Percentiles rank a stretch among this genome's conserved stretches.
These are phyloP conservation scores for Coniella vitis DNA, from an alignment of 2,329 filamentous ascomycete species.

Conservation along the genomic window DNA sequence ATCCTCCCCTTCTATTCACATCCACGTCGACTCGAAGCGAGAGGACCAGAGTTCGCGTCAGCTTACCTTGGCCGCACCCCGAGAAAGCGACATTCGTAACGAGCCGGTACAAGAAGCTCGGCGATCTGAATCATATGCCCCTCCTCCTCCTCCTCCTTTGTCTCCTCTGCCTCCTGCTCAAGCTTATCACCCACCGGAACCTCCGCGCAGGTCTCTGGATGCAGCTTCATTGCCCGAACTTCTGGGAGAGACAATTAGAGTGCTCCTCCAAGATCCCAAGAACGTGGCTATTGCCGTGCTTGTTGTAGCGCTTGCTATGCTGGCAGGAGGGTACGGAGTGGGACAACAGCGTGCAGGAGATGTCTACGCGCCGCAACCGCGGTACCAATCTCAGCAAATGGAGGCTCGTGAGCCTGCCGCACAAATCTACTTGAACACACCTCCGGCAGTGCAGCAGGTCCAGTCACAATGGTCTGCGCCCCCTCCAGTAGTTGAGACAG, in stretches of 20 bases:
- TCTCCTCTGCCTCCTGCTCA: constrained; percentile 23
- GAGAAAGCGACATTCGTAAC: background rate
- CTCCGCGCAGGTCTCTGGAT: constrained; percentile 26
- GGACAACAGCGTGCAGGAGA: constrained; percentile 25
- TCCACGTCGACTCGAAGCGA: constrained; percentile 13
- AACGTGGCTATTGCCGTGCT: constrained; percentile 52
- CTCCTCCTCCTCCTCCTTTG: constrained; percentile 21
- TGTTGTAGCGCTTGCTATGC: constrained; percentile 44
- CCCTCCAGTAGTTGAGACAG: constrained; percentile 9
- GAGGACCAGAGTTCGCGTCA: constrained; percentile 13
- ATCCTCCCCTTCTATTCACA: constrained; percentile 13
- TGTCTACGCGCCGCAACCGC: constrained; percentile 9
- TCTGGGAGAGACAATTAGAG: constrained; percentile 44
- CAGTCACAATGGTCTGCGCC: background rate
- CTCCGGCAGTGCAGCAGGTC: background rate
- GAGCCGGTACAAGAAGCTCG: background rate
- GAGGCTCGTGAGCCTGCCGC: constrained; percentile 10
- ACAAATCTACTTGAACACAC: constrained; percentile 7
- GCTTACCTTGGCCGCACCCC: constrained; percentile 4
- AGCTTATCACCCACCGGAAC: constrained; percentile 26
- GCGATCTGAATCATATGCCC: constrained; percentile 19
- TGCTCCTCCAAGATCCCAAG: constrained; percentile 51
- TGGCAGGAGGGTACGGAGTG: constrained; percentile 28
- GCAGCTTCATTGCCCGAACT: constrained; percentile 47
- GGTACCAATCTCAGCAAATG: constrained; percentile 12